Base-by-base conservation (phyloP, 2,329 filamentous ascomycete species). In the Fusarium camptoceras region DNA sequence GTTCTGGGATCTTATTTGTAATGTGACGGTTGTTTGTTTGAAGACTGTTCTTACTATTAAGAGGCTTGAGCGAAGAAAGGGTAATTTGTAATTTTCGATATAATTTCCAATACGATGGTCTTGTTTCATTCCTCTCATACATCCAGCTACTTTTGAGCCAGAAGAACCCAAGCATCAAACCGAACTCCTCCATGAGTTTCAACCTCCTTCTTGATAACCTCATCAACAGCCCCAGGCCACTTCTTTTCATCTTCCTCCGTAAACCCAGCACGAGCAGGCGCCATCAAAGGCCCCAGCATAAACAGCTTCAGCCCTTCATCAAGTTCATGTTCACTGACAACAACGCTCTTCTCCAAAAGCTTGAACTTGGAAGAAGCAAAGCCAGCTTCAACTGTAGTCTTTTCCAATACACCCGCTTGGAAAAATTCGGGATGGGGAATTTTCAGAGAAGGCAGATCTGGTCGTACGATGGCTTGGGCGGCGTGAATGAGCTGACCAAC, bases 401-500 rank as follows among this genome's bases (percentile, higher is more conserved):
- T 61, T 28, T 75, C 55, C 30, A 78, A 44, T 15, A 71, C 62
- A 2, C 75, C 76, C 3, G 73, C 63, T 12, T 73, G 27, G 6
- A 70, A 34, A 30, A 77, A 78, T 31, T 77, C 65, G 5, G 75
- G 73, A 9, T 71, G 65, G 2, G 76, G 76, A 8, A 73, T 54
- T 16, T 59, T 64, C 59, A 79, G 67, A 6, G 51, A 70, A 2
- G 76, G 69, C 24, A 76, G 51, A 42, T 79, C 76, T 4, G 75
- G 75, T 10, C 75, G 67, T 3, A 78, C 68, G 16, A 65, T 43
- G 8, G 59, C 59, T 59, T 79, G 77, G 10, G 77, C 75, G 1
- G 70, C 74, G 20, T 77, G 76, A 8, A 79, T 70, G 11, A 76
- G 51, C 3, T 69, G 46, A 14, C 66, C 58, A 12, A 66, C 66